A percentile compares a stretch with the other conserved stretches of the same genome.
These are phyloP conservation scores for Lyophyllum decastes DNA, from an alignment of 768 basidiomycete species.

Conservation along the genomic window DNA sequence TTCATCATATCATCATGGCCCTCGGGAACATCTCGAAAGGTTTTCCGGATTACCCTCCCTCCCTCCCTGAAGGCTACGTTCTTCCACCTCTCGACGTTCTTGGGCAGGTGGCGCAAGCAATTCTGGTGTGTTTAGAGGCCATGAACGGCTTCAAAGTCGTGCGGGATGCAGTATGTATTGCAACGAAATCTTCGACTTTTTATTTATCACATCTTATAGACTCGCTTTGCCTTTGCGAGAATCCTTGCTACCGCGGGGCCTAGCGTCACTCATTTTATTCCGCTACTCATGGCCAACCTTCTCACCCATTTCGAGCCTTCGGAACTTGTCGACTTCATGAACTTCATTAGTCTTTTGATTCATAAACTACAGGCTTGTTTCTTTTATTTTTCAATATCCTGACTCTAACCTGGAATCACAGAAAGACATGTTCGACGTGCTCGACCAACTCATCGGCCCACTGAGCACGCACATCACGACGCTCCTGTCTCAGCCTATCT, in stretches of 20 bases:
- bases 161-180: slow-evolving; percentile 80
- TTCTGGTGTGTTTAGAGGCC: slow-evolving; percentile 82
- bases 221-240: slow-evolving; percentile 90
- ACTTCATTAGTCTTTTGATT: slow-evolving; percentile 88
- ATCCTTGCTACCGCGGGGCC: slow-evolving; percentile 84
- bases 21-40: slow-evolving; percentile 95
- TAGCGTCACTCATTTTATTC: slow-evolving; percentile 83
- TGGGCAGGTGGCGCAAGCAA: slow-evolving; percentile 80
- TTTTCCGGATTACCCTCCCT: slow-evolving; percentile 87
- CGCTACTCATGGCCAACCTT: slow-evolving; percentile 87
- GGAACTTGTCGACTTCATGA: slow-evolving; percentile 94
- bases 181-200: neutral
- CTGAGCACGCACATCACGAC: slow-evolving; percentile 80
- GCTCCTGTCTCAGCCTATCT: slow-evolving; percentile 77
- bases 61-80: slow-evolving; percentile 64
- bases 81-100: slow-evolving; percentile 80
- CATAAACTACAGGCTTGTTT: slow-evolving; percentile 82
- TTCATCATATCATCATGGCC: slow-evolving; percentile 94
- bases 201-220: slow-evolving; percentile 45
- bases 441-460: slow-evolving; percentile 89
- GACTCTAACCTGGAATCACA: slow-evolving; percentile 28
- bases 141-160: slow-evolving; percentile 88
- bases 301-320: slow-evolving; percentile 89
- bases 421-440: slow-evolving; percentile 83
- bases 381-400: slow-evolving; percentile 3